Evolutionary conservation across 2,329 filamentous ascomycete genomes (phyloP).

Genomic region (Scedosporium aurantiacum): DNA sequence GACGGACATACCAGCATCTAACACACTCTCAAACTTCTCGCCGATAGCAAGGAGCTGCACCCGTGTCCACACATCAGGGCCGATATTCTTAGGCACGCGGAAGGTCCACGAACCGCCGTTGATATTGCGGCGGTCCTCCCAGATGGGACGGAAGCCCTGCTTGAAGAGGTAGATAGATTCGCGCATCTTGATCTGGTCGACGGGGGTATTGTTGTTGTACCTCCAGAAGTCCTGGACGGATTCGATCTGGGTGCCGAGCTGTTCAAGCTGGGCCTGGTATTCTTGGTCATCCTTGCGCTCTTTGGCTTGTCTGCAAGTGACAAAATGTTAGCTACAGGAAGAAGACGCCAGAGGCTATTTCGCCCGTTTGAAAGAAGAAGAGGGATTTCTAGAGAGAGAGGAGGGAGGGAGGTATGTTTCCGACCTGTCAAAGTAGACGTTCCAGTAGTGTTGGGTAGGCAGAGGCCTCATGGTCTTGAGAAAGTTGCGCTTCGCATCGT

Average conservation of each 20-base stretch:
- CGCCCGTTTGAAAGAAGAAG: background rate
- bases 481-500: conserved; percentile 75
- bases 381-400: background rate
- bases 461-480: conserved; percentile 61
- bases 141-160: conserved; percentile 62
- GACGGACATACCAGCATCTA: conserved; percentile 51
- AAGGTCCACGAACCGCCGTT: conserved; percentile 88
- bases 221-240: conserved; percentile 79
- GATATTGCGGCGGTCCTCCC: conserved; percentile 80
- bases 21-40: conserved; percentile 63
- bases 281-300: conserved; percentile 31
- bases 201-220: conserved; percentile 71
- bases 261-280: conserved; percentile 47
- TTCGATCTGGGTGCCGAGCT: conserved; percentile 57
- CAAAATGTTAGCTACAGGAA: conserved; percentile 5
- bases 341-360: background rate
- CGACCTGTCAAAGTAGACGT: conserved; percentile 56
- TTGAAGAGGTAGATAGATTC: conserved; percentile 75
- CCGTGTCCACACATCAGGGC: conserved; percentile 68
- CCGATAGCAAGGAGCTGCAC: conserved; percentile 75
- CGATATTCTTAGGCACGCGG: conserved; percentile 66
- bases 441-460: conserved; percentile 71
- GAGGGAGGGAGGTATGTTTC: conserved; percentile 8
- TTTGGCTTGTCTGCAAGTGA: conserved; percentile 27
- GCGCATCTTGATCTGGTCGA: conserved; percentile 63